Base-by-base conservation (phyloP, 1,139 yeast genomes). In the Eremothecium gossypii region DNA sequence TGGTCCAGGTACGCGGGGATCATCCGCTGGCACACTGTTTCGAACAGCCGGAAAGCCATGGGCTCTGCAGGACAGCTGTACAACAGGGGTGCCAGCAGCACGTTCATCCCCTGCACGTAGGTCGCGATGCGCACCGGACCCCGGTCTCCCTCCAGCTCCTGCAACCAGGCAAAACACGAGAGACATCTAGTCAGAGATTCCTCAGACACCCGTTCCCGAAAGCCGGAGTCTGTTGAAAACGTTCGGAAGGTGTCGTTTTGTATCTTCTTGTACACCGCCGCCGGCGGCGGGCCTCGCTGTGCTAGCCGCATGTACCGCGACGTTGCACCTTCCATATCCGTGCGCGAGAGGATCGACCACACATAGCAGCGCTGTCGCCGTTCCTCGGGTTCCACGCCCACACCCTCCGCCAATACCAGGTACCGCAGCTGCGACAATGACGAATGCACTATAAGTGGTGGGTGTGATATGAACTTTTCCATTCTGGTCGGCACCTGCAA, bases 51-150 rank as follows among this genome's bases (percentile, higher is more conserved):
- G 59, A 77, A 87, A 1, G 95, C 94, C 63, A 86, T 87, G 0
- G 95, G 89, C 58, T 87, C 97, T 34, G 87, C 76, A 42, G 81
- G 78, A 52, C 83, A 74, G 1, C 83, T 73, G 58, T 77, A 87
- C 14, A 87, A 73, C 45, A 87, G 76, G 0, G 96, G 96, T 0
- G 95, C 96, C 30, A 83, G 73, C 30, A 87, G 61, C 1, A 87
- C 91, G 58, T 89, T 89, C 79, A 89, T 77, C 1, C 96, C 96
- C 58, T 87, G 96, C 9, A 87, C 96, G 58, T 87, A 87, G 55
- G 63, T 74, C 65, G 50, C 68, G 57, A 43, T 48, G 17, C 46
- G 41, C 40, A 27, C 34, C n/a, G 36, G 35, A 3, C 39, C 40
- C 7, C 41, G 42, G 12, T 41, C 39, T 28, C 40, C 14, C 28